Conservation (phyloP, 2,329 filamentous ascomycete species). For the Fonsecaea erecta region DNA sequence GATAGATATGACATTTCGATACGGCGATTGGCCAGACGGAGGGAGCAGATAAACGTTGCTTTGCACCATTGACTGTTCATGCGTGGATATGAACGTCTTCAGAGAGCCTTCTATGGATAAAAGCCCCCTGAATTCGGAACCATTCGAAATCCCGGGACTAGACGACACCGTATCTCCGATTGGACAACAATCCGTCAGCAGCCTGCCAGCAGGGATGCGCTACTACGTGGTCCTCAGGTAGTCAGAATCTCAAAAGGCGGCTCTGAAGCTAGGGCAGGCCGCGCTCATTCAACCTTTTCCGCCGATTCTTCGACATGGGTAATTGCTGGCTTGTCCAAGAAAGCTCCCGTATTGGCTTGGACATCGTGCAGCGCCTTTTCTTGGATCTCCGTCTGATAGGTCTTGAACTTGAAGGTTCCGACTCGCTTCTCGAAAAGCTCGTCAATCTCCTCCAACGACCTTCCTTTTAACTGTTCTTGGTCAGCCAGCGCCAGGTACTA, state of each 20-base stretch:
- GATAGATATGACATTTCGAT: background rate
- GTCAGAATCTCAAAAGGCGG: background rate
- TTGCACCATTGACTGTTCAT: background rate
- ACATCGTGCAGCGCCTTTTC: constrained; percentile 17
- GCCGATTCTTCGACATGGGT: constrained; percentile 12
- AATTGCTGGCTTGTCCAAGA: constrained; percentile 13
- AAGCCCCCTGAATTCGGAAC: too few relatives aligned
- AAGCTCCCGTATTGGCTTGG: constrained; percentile 13
- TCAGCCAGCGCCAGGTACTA: background rate
- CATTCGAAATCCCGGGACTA: background rate
- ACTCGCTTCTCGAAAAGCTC: constrained; percentile 17
- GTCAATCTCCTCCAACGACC: constrained; percentile 19
- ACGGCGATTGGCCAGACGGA: background rate
- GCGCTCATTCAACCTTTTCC: constrained; percentile 7
- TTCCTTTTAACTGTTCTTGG: constrained; percentile 5
- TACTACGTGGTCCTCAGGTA: background rate
- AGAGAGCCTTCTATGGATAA: background rate
- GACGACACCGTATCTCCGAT: background rate
- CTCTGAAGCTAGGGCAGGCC: background rate
- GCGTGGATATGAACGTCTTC: too few relatives aligned
- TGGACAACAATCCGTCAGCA: background rate
- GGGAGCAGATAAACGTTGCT: too few relatives aligned
- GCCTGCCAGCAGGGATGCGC: too few relatives aligned
- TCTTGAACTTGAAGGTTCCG: constrained; percentile 16
- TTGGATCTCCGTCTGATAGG: constrained; percentile 15